Evolutionary conservation across 2,329 filamentous ascomycete species (phyloP).

Genomic region (Monilinia polystroma): DNA sequence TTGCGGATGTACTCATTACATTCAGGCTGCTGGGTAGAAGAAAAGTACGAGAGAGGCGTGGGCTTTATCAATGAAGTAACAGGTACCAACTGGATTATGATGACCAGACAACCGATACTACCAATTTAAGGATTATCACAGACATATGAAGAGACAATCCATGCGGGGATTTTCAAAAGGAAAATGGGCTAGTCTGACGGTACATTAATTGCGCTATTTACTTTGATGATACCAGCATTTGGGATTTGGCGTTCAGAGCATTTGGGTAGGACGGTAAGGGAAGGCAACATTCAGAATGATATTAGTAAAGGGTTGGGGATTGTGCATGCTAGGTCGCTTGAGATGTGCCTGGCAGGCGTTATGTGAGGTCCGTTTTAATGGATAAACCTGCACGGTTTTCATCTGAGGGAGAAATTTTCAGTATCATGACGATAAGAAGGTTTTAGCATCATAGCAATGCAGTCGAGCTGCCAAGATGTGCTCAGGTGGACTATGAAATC

Average conservation of each 20-base stretch:
- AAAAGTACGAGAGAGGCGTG: neutral
- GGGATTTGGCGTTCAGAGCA: slow-evolving; percentile 25
- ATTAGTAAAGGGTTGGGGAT: neutral
- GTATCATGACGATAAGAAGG: neutral
- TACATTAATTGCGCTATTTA: slow-evolving; percentile 4
- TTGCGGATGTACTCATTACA: neutral
- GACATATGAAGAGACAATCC: neutral
- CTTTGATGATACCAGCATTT: slow-evolving; percentile 33
- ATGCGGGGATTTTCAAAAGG: neutral
- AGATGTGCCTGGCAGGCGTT: neutral
- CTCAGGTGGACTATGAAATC: neutral
- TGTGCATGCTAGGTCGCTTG: neutral
- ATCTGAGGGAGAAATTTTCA: neutral
- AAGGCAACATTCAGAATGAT: neutral
- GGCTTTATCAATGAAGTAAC: neutral
- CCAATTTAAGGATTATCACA: neutral
- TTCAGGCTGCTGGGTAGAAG: neutral
- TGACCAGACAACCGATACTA: neutral
- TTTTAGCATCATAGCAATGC: neutral
- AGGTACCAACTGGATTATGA: neutral
- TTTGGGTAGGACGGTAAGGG: neutral
- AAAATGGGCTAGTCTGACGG: neutral
- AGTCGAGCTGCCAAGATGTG: neutral
- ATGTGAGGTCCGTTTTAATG: neutral
- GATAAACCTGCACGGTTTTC: neutral